Evolutionary conservation across 805 yeast genomes (phyloP).

Genomic region (Starmerella sp.): DNA sequence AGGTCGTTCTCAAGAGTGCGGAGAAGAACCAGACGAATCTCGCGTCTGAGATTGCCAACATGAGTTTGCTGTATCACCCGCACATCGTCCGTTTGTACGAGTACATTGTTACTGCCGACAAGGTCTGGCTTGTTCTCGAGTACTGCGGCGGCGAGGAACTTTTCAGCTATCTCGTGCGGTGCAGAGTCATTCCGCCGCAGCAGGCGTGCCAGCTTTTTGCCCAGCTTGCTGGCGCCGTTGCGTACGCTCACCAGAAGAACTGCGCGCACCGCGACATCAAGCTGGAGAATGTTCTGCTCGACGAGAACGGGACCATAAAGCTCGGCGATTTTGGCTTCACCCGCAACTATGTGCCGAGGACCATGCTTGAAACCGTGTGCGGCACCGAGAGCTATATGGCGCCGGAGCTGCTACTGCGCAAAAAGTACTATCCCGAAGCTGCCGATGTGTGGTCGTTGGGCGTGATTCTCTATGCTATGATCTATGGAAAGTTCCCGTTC

Average conservation of each 20-base stretch:
- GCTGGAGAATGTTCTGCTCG: slow-evolving; percentile 67
- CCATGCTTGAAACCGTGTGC: slow-evolving; percentile 67
- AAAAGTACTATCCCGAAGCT: slow-evolving; percentile 63
- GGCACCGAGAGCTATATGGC: slow-evolving; percentile 97
- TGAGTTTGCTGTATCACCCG: slow-evolving; percentile 71
- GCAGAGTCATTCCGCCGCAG: slow-evolving; percentile 23
- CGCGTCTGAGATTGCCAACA: slow-evolving; percentile 82
- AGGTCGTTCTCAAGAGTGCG: slow-evolving; percentile 65
- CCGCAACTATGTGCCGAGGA: slow-evolving; percentile 52
- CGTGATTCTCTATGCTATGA: slow-evolving; percentile 70
- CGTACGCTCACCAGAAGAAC: slow-evolving; percentile 64
- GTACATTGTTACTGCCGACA: slow-evolving; percentile 65
- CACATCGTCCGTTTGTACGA: slow-evolving; percentile 79
- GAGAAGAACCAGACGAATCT: slow-evolving; percentile 76
- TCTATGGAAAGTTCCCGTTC: slow-evolving; percentile 84
- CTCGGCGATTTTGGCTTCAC: slow-evolving; percentile 92
- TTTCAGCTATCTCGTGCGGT: slow-evolving; percentile 26
- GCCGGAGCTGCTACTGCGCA: slow-evolving; percentile 66
- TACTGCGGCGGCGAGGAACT: slow-evolving; percentile 54
- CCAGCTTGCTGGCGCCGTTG: slow-evolving; percentile 49
- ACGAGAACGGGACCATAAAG: slow-evolving; percentile 69
- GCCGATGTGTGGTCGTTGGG: slow-evolving; percentile 92
- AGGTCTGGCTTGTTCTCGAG: slow-evolving; percentile 80
- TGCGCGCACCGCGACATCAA: slow-evolving; percentile 74
- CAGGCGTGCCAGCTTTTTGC: slow-evolving; percentile 30